Evolutionary conservation across 2,329 filamentous ascomycete species (phyloP), one percentile per base, ranked within the genome.

Genomic region (Zymoseptoria passerinii): DNA sequence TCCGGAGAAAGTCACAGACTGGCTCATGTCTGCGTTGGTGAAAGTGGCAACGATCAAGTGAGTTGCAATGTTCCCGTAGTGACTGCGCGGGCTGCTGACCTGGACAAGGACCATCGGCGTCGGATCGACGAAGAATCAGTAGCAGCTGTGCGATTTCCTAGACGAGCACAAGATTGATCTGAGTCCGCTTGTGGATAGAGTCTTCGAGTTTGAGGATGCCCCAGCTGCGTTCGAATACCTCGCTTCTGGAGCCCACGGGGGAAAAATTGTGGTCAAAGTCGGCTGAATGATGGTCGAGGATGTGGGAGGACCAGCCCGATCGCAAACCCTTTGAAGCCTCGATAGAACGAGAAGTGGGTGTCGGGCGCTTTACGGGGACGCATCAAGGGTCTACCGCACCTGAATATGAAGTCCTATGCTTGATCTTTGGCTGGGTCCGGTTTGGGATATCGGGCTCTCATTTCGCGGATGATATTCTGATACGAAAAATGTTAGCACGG

Each of bases 81-180:
- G 18, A 55, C 57, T 4, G 48, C 23, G 23, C 23, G 4, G 23
- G 16, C 52, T 59, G 20, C 50, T 56, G 58, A 68, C n/a, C 52
- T n/a, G n/a, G 61, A 16, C 48, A 56, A 28, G 53, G 59, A 2
- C 56, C 5, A 60, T 68, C 8, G 66, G 65, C n/a, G 63, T 63
- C n/a, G 65, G 66, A 16, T 68, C 59, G 53, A 77, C 76, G 59
- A 79, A 83, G 60, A 71, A 77, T 52, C 77, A 72, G 1, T 68
- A 72, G 40, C 70, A 72, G 61, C 70, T 76, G 67, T 61, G 73
- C 16, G 62, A 58, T 29, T 76, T 77, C 58, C 71, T 75, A 56
- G 67, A 73, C 4, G 70, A 71, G 55, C 74, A 76, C 58, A 53
- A 71, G 58, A 71, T 76, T 9, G 70, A 68, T 54, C 73, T 62